phyloP scores from a whole-genome alignment of 169 alveolate genomes.

The Plasmodium inui region DNA sequence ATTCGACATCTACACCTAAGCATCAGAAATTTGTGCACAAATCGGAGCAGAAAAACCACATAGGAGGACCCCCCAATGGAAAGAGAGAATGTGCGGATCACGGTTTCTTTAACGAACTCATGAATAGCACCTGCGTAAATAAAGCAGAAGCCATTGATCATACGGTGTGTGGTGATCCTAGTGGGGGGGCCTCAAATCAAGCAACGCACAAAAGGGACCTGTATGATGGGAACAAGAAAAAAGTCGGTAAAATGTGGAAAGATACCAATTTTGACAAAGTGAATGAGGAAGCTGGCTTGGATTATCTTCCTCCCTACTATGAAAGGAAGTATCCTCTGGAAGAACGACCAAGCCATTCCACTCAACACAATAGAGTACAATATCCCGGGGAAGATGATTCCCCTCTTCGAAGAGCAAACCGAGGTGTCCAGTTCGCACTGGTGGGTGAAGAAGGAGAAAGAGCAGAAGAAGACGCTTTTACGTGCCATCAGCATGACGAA shows the following conservation, averaged over 20 bases:
- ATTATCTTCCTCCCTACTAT: not conserved
- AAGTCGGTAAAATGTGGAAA: not conserved
- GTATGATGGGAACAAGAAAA: not conserved
- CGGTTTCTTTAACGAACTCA: not conserved
- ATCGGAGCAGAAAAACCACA: not conserved
- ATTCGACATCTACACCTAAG: not conserved
- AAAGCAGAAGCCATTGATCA: not conserved
- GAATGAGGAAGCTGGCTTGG: not conserved
- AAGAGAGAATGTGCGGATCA: not conserved
- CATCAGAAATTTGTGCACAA: not conserved
- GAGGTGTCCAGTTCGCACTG: not conserved
- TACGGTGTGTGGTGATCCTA: not conserved
- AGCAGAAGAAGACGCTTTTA: not conserved
- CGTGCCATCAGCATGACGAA: not conserved
- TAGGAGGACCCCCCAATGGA: not conserved
- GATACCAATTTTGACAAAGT: not conserved
- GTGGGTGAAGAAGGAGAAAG: not conserved
- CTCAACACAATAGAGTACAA: not conserved
- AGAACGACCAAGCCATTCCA: not conserved
- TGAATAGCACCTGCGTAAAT: conserved; percentile 6
- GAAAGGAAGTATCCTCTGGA: not conserved
- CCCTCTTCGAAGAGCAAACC: not conserved
- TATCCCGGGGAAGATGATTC: not conserved
- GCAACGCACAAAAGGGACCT: not conserved
- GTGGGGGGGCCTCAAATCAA: not conserved